A percentile compares a stretch with the other conserved stretches of the same genome.
These are phyloP conservation scores for Casaregolazyma suthepensis DNA, from an alignment of 1,139 yeast genomes.

Conservation along the genomic window DNA sequence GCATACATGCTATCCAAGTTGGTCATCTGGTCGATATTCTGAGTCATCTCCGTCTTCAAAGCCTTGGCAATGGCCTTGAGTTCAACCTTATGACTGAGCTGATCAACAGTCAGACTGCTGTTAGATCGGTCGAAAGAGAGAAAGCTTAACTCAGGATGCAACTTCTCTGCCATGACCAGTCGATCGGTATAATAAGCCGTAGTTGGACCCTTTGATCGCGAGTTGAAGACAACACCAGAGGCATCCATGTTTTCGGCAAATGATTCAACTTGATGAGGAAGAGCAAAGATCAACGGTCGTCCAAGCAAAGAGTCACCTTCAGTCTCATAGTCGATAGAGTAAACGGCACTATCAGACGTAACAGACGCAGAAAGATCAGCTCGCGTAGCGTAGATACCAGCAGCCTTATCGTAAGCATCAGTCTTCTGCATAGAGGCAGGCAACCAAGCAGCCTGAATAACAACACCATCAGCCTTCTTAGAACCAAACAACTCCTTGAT, in stretches of 20 bases:
- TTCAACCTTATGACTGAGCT: conserved; percentile 4
- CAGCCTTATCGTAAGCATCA: conserved; percentile 45
- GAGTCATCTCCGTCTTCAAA: conserved; percentile 46
- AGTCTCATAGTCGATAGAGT: neutral
- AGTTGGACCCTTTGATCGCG: conserved; percentile 63
- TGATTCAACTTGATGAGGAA: conserved; percentile 62
- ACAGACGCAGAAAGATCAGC: conserved; percentile 38
- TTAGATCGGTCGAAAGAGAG: conserved; percentile 41
- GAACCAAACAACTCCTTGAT: neutral
- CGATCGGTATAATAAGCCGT: conserved; percentile 47
- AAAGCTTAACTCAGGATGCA: conserved; percentile 46
- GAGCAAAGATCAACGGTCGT: conserved; percentile 53
- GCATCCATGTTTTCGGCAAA: conserved; percentile 31
- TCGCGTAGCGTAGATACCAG: conserved; percentile 49
- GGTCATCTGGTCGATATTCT: conserved; percentile 46
- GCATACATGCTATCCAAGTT: conserved; percentile 52
- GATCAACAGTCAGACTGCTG: neutral
- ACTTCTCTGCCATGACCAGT: conserved; percentile 44
- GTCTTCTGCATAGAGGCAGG: conserved; percentile 36
- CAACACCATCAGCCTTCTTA: conserved; percentile 38
- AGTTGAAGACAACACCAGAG: conserved; percentile 43
- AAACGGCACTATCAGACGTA: conserved; percentile 24
- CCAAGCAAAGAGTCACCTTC: conserved; percentile 20
- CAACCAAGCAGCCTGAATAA: conserved; percentile 49
- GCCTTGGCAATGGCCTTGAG: conserved; percentile 26